Base-by-base conservation (phyloP, 495 filamentous ascomycete genomes). In the Symbiotaphrina buchneri region DNA sequence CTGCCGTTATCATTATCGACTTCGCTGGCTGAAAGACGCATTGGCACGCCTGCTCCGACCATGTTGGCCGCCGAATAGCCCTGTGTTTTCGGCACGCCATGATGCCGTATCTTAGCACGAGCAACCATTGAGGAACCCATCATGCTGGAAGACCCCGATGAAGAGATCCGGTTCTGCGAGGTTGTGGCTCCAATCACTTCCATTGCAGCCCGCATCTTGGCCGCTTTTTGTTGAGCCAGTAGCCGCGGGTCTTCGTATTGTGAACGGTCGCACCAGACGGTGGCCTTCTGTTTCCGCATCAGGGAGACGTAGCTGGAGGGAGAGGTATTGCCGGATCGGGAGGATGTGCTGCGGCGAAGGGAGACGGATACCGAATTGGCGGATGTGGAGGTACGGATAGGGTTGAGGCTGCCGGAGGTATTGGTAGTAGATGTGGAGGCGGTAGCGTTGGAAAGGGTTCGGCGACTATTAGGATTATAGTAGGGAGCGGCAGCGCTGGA, bases 251-350 rank as follows among this genome's bases (percentile, higher is more conserved):
- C 90, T 51, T 95, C 82, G 30, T 74, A 67, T 43, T 99, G 87
- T 10, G 83, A 66, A 32, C 84, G 82, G 41, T 95, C 90, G 51
- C 85, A 94, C 87, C 87, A 99, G 5, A 99, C 87, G 0, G 87
- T 99, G 18, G 81, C 87, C 46, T 95, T 99, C 46, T 99, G 87
- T 41, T 80, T 80, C 28, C 87, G 68, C 57, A 99, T 74, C 6
- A 94, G 58, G 10, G 87, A 85, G 15, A 99, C 87, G 50, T 99
- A 99, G 39, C 76, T 69, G 18, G 69, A 59, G 4, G 75, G 63
- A 11, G 56, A 49, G 5, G 59, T 59, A 25, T 63, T 64, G 35
- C 67, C 71, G 5, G 77, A 83, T 43, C 65, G 58, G 19, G 71
- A 68, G 30, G 77, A 87, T 10, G 65, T 68, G 2, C 71, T 75